Evolutionary conservation across 2,329 filamentous ascomycete species (phyloP).

Genomic region (Fusarium redolens): DNA sequence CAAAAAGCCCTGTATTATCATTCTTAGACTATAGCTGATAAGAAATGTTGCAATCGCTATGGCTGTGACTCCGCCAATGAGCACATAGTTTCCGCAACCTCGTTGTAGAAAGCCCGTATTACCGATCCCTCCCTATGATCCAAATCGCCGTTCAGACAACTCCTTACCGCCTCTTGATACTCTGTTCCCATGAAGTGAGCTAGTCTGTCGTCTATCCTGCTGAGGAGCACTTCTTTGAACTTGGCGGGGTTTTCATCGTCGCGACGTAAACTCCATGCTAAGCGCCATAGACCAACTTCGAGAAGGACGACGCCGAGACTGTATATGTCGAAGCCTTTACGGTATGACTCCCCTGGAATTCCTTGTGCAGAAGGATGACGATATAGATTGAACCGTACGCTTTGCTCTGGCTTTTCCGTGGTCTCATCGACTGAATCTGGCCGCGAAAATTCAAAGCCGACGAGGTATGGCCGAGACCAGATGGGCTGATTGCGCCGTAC

Average conservation of each 20-base stretch:
- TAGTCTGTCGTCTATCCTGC: background rate
- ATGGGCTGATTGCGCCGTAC: background rate
- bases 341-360: constrained; percentile 2
- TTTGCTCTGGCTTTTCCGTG: constrained; percentile 5
- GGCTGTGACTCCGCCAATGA: constrained; percentile 12
- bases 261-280: background rate
- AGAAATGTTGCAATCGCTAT: background rate
- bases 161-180: constrained; percentile 9
- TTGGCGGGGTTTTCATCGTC: background rate
- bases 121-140: background rate
- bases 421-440: constrained; percentile 4
- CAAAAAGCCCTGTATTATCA: background rate
- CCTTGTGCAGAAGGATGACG: constrained; percentile 11
- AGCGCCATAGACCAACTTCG: constrained; percentile 2
- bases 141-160: constrained; percentile 5
- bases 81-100: constrained; percentile 10
- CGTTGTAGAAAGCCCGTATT: constrained; percentile 10
- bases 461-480: constrained; percentile 9
- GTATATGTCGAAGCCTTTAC: constrained; percentile 11
- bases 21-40: background rate
- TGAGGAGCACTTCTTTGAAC: background rate
- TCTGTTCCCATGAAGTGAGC: constrained; percentile 11
- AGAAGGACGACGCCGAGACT: constrained; percentile 13
- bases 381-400: background rate
- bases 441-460: constrained; percentile 6